Conservation (phyloP, 2,329 filamentous ascomycete species). For the Arachnomyces sp. region DNA sequence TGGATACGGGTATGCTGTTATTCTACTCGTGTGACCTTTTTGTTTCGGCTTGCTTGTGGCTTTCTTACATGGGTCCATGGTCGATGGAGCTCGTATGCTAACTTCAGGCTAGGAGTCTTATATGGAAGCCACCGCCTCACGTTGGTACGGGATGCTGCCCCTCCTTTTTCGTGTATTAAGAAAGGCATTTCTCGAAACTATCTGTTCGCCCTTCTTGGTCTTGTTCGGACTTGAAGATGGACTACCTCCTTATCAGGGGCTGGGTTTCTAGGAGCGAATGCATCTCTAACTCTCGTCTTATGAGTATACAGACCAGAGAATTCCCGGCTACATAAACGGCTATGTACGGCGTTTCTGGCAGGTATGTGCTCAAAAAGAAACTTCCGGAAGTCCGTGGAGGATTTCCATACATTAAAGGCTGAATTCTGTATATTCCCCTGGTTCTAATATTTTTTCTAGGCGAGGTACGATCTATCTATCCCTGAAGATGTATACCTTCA, state of each 20-base stretch:
- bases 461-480: not conserved
- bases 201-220: slow-evolving; percentile 1
- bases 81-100: slow-evolving; percentile 8
- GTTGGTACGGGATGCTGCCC: slow-evolving; percentile 57
- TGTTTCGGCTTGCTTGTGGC: not conserved
- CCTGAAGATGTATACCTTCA: not conserved
- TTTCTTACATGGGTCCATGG: not conserved
- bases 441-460: not conserved
- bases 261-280: too few species aligned
- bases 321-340: slow-evolving; percentile 85
- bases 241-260: not conserved
- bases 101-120: slow-evolving; percentile 61
- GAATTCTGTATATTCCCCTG: not conserved
- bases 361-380: slow-evolving; percentile 48
- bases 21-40: slow-evolving; percentile 7
- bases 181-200: not conserved
- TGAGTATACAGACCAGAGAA: slow-evolving; percentile 60
- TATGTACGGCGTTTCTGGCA: slow-evolving; percentile 98
- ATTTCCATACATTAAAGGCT: too few species aligned
- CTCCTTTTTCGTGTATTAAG: too few species aligned
- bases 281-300: not conserved
- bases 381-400: too few species aligned
- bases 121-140: slow-evolving; percentile 96
- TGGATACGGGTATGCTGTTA: slow-evolving; percentile 83
- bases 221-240: not conserved